phyloP scores from a whole-genome alignment of 805 yeast species.

The Spathaspora sp. region DNA sequence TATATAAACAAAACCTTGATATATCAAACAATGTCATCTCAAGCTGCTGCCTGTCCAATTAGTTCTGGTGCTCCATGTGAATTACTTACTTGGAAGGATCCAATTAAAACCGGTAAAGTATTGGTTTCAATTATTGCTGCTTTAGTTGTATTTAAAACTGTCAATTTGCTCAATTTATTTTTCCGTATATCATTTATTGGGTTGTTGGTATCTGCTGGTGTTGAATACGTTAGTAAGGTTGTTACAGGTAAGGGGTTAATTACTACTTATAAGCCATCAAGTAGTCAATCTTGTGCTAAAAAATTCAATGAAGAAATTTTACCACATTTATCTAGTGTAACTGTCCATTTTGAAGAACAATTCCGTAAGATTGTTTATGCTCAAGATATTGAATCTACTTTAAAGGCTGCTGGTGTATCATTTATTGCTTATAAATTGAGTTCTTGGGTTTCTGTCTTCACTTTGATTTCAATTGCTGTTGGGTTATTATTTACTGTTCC shows the following conservation, averaged over 20 bases:
- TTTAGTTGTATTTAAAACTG: slow-evolving; percentile 56
- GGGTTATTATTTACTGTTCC: slow-evolving; percentile 73
- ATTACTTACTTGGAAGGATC: slow-evolving; percentile 72
- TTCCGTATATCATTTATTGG: slow-evolving; percentile 59
- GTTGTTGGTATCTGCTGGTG: slow-evolving; percentile 56
- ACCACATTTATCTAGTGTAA: slow-evolving; percentile 41
- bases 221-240: slow-evolving; percentile 72
- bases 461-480: slow-evolving; percentile 55
- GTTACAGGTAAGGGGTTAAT: slow-evolving; percentile 79
- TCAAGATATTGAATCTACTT: slow-evolving; percentile 67
- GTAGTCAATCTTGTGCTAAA: slow-evolving; percentile 28
- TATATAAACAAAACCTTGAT: not conserved
- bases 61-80: slow-evolving; percentile 11
- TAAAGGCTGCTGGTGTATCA: slow-evolving; percentile 65
- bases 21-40: not conserved
- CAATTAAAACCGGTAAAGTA: slow-evolving; percentile 71
- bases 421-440: slow-evolving; percentile 69
- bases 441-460: slow-evolving; percentile 70
- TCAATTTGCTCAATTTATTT: slow-evolving; percentile 59
- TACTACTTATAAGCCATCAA: slow-evolving; percentile 67
- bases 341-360: slow-evolving; percentile 50
- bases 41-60: slow-evolving; percentile 1
- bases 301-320: slow-evolving; percentile 32
- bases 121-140: slow-evolving; percentile 59
- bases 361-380: slow-evolving; percentile 60